phyloP scores from a whole-genome alignment of 495 filamentous ascomycete species.

The Aspergillus hancockii region DNA sequence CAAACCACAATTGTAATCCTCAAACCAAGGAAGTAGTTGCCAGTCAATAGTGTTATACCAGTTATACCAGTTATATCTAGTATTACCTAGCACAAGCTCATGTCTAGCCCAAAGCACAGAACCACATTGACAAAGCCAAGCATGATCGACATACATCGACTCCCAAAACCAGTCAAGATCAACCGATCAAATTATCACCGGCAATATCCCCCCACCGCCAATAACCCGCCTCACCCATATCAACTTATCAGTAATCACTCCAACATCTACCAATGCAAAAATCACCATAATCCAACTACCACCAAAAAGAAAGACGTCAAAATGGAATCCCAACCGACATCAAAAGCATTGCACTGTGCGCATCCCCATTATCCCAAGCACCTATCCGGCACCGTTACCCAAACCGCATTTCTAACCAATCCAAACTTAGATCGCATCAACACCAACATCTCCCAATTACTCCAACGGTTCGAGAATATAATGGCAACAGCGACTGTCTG shows the following conservation, averaged over 20 bases:
- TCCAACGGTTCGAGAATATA: conserved; percentile 64
- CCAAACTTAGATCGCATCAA: conserved; percentile 51
- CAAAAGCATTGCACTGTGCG: conserved; percentile 43
- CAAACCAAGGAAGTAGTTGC: too few relatives aligned
- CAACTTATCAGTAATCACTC: conserved; percentile 2
- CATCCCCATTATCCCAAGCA: background rate
- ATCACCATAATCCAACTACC: background rate
- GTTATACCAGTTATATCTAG: too few relatives aligned
- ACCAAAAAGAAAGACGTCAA: conserved; percentile 6
- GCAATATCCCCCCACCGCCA: conserved; percentile 19
- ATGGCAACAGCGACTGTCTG: conserved; percentile 57
- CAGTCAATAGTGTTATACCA: background rate
- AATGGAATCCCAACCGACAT: conserved; percentile 42
- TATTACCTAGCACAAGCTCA: too few relatives aligned
- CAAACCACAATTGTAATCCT: too few relatives aligned
- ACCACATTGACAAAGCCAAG: background rate
- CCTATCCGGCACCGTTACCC: background rate
- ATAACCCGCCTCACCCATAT: conserved; percentile 9
- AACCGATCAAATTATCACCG: conserved; percentile 9
- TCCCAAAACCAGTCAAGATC: background rate
- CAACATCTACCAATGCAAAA: background rate
- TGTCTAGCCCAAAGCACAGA: background rate
- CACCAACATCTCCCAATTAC: conserved; percentile 53
- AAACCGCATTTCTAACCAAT: conserved; percentile 16
- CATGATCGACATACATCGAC: background rate